Evolutionary conservation across 345 rosid genomes (phyloP).

Genomic region (Eucalyptus sp.): DNA sequence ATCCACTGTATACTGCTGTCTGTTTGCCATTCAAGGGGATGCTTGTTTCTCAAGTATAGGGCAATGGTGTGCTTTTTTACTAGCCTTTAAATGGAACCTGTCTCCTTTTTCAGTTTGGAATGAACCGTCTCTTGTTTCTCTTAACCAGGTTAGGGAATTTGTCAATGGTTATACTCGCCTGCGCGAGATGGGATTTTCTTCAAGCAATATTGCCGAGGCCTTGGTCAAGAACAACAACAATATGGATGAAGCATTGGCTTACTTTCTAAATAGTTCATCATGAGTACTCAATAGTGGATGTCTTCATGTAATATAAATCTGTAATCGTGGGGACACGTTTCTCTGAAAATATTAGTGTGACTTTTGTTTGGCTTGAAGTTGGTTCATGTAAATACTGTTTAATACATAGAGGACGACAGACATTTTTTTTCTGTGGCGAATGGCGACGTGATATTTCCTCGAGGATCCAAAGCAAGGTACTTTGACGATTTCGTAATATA

Average conservation of each 20-base stretch:
- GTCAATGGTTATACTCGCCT: conserved; percentile 41
- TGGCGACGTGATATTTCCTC: not conserved
- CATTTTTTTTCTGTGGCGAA: not conserved
- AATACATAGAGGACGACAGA: not conserved
- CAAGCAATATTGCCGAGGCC: conserved; percentile 52
- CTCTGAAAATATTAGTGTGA: not conserved
- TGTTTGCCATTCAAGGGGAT: not conserved
- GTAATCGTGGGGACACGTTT: not conserved
- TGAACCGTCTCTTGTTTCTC: not conserved
- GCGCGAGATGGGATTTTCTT: conserved; percentile 79
- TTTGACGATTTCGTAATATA: not conserved
- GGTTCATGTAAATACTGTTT: not conserved
- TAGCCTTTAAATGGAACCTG: not conserved
- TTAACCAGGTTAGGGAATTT: conserved; percentile 56
- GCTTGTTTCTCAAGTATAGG: not conserved
- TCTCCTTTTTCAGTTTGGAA: not conserved
- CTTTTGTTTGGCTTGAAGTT: not conserved
- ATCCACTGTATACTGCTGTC: not conserved
- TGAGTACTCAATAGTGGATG: not conserved
- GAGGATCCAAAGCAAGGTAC: not conserved
- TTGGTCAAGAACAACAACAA: conserved; percentile 59
- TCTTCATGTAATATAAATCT: not conserved
- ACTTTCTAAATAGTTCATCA: conserved; percentile 36
- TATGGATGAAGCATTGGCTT: conserved; percentile 66
- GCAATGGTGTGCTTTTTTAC: not conserved